Conservation (phyloP, 306 rosid species). For the Potentilla sterilis region DNA sequence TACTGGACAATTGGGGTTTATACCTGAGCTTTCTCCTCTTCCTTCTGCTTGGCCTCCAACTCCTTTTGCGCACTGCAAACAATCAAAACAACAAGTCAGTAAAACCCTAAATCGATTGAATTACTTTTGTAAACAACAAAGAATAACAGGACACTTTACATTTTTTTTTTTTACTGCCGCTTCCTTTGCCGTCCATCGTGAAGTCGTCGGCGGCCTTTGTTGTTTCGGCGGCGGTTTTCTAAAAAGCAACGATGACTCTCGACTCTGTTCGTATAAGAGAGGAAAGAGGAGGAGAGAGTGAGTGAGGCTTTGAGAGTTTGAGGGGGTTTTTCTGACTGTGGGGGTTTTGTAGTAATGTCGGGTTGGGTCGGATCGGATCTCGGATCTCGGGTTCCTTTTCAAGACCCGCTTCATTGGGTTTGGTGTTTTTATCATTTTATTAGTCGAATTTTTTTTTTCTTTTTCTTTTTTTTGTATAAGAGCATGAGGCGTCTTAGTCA, state of each 20-base stretch:
- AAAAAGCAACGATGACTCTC: conserved; percentile 15
- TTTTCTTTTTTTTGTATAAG: too few relatives aligned
- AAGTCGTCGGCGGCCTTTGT: conserved; percentile 27
- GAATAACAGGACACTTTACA: conserved; percentile 22
- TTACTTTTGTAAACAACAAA: neutral
- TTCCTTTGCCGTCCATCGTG: conserved; percentile 27
- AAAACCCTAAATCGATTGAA: neutral
- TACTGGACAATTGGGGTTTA: neutral
- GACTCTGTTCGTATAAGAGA: too few relatives aligned
- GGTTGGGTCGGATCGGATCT: too few relatives aligned
- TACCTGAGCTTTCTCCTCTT: conserved; percentile 83
- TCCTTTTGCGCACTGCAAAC: conserved; percentile 68
- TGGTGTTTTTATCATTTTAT: too few relatives aligned
- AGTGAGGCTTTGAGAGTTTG: too few relatives aligned
- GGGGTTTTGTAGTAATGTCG: too few relatives aligned
- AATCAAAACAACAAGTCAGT: neutral
- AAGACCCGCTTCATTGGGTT: too few relatives aligned
- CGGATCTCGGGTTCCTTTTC: too few relatives aligned
- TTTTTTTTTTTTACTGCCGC: conserved; percentile 26
- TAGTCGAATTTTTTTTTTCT: too few relatives aligned
- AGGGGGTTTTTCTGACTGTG: too few relatives aligned
- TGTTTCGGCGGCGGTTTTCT: conserved; percentile 19
- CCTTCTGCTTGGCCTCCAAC: conserved; percentile 60
- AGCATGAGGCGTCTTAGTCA: too few relatives aligned
- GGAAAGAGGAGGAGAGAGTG: too few relatives aligned